Conservation (phyloP, 2,329 filamentous ascomycete species). For the Fusarium sp. region DNA sequence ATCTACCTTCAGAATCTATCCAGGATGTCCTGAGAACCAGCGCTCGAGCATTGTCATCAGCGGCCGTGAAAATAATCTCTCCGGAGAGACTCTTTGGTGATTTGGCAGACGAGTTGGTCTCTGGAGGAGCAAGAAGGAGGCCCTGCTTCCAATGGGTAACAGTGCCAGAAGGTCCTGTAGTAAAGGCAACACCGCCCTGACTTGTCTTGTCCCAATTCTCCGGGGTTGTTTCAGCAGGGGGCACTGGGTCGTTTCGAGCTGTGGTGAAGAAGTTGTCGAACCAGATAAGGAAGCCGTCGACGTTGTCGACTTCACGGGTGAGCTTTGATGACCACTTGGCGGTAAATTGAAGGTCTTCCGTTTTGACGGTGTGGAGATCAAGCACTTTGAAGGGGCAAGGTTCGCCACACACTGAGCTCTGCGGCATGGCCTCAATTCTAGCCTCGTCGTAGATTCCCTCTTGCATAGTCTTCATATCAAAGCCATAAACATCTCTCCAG, state of each 20-base stretch:
- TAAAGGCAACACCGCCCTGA: conserved; percentile 81
- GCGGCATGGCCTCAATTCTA: conserved; percentile 79
- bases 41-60: conserved; percentile 76
- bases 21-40: conserved; percentile 75
- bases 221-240: conserved; percentile 67
- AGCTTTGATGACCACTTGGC: conserved; percentile 75
- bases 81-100: conserved; percentile 73
- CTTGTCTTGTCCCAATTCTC: conserved; percentile 71
- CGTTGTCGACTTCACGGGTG: conserved; percentile 70
- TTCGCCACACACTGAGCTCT: conserved; percentile 69
- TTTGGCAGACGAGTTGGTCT: conserved; percentile 60
- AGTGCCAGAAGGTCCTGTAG: conserved; percentile 81
- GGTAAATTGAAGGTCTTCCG: conserved; percentile 81
- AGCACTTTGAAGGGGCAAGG: conserved; percentile 78
- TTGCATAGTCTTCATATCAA: conserved; percentile 94
- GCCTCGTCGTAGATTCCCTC: conserved; percentile 84
- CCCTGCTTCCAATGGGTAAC: conserved; percentile 94
- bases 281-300: conserved; percentile 94
- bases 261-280: conserved; percentile 94
- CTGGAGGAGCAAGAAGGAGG: conserved; percentile 76
- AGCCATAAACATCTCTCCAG: conserved; percentile 95
- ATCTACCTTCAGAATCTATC: conserved; percentile 61
- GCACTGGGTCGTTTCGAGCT: conserved; percentile 65
- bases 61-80: conserved; percentile 77
- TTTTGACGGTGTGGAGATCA: conserved; percentile 79